A percentile compares a stretch with the other conserved stretches of the same genome.
phyloP scores from a whole-genome alignment of 371 early-diverging fungal genomes.

The Mucor velutinosus region DNA sequence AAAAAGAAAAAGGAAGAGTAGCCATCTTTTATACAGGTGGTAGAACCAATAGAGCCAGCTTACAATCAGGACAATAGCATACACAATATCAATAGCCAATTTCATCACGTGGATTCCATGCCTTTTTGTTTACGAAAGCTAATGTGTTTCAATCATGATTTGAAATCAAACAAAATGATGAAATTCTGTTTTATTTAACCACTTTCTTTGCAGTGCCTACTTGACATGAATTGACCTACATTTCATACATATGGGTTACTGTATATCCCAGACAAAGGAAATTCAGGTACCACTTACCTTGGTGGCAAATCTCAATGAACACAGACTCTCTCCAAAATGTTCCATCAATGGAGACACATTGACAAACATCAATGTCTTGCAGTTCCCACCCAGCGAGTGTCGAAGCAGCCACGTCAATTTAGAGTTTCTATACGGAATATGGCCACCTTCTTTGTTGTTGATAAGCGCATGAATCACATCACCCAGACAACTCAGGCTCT shows the following conservation, averaged over 20 bases:
- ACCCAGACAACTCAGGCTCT: slow-evolving; percentile 88
- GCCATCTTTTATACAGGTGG: background rate
- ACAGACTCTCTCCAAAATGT: slow-evolving; percentile 87
- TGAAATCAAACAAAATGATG: background rate
- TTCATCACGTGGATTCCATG: background rate
- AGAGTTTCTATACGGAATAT: slow-evolving; percentile 97
- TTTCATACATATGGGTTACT: too few relatives aligned
- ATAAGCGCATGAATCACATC: slow-evolving; percentile 94
- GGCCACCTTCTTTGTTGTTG: slow-evolving; percentile 73
- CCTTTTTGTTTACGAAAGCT: background rate
- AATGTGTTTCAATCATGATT: background rate
- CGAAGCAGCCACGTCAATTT: slow-evolving; percentile 95
- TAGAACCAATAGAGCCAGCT: background rate
- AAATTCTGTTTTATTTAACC: background rate
- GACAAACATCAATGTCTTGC: slow-evolving; percentile 99
- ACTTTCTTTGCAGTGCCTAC: slow-evolving; percentile 14
- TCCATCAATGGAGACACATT: slow-evolving; percentile 84
- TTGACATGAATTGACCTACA: slow-evolving; percentile 21
- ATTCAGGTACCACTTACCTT: slow-evolving; percentile 63
- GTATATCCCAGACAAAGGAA: too few relatives aligned
- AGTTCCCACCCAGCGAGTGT: slow-evolving; percentile 90
- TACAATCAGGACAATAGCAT: background rate
- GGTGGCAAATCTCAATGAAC: slow-evolving; percentile 95
- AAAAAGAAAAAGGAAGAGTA: background rate
- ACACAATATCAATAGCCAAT: background rate